Conservation (phyloP, 192 early-diverging fungal species). For the Obelidium mucronatum region DNA sequence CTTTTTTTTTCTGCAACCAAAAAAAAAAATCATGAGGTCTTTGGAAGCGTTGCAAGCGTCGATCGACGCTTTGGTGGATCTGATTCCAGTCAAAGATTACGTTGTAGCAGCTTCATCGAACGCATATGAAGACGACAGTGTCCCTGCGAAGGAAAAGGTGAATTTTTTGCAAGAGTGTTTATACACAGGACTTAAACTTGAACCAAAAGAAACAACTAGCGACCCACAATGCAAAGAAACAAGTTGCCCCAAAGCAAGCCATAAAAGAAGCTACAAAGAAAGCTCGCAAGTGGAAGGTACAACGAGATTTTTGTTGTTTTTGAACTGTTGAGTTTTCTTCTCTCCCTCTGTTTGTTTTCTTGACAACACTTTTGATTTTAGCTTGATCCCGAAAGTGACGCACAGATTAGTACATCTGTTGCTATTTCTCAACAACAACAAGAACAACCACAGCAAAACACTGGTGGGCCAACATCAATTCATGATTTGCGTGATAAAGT, state of each 20-base stretch:
- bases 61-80: slow-evolving; percentile 79
- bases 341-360: slow-evolving; percentile 2
- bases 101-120: slow-evolving; percentile 61
- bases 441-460: slow-evolving; percentile 55
- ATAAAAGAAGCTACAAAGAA: slow-evolving; percentile 82
- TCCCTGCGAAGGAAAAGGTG: not conserved
- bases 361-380: slow-evolving; percentile 35
- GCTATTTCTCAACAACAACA: slow-evolving; percentile 70
- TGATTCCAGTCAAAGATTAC: slow-evolving; percentile 88
- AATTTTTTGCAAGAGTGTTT: too few species aligned
- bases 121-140: not conserved
- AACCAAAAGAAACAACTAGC: slow-evolving; percentile 16
- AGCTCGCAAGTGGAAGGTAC: slow-evolving; percentile 84
- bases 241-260: slow-evolving; percentile 76
- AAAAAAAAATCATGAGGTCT: not conserved
- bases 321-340: not conserved
- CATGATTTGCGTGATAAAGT: slow-evolving; percentile 21
- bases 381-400: slow-evolving; percentile 79
- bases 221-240: slow-evolving; percentile 72
- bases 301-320: not conserved
- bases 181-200: too few species aligned
- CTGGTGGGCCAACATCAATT: slow-evolving; percentile 8
- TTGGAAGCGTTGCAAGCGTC: slow-evolving; percentile 65
- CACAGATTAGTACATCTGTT: slow-evolving; percentile 73
- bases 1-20: slow-evolving; percentile 3